Conservation (phyloP, 257 asterid genomes). For the Solanum appendiculatum region DNA sequence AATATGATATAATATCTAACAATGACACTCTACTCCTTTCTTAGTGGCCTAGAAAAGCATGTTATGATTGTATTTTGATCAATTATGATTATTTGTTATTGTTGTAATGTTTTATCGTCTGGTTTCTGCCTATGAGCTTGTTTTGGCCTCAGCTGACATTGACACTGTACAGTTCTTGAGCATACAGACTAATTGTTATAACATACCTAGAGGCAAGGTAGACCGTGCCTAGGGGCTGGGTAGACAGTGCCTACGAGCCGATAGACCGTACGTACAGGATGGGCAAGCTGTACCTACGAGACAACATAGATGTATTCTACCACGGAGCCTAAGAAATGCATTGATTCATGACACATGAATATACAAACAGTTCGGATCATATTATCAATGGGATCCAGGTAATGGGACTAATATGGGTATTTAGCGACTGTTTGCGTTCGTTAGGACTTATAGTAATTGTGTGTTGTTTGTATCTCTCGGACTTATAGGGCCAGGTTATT, state of each 20-base stretch:
- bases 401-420: background rate
- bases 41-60: background rate
- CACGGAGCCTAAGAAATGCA: background rate
- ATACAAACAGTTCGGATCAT: background rate
- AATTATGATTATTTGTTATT: no score
- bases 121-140: background rate
- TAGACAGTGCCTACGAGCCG: no score
- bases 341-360: background rate
- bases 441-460: no score
- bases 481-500: no score
- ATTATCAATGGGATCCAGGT: background rate
- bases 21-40: background rate
- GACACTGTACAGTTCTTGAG: no score
- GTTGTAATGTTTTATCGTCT: background rate
- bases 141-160: background rate
- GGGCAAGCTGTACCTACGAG: no score
- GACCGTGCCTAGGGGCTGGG: no score
- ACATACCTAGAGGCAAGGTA: background rate
- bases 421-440: background rate
- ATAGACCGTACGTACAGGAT: no score
- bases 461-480: no score
- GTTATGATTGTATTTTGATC: no score
- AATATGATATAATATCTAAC: no score
- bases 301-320: background rate
- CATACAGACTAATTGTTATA: no score